Evolutionary conservation across 1,139 yeast genomes (phyloP).

Genomic region (Diutina rugosa): DNA sequence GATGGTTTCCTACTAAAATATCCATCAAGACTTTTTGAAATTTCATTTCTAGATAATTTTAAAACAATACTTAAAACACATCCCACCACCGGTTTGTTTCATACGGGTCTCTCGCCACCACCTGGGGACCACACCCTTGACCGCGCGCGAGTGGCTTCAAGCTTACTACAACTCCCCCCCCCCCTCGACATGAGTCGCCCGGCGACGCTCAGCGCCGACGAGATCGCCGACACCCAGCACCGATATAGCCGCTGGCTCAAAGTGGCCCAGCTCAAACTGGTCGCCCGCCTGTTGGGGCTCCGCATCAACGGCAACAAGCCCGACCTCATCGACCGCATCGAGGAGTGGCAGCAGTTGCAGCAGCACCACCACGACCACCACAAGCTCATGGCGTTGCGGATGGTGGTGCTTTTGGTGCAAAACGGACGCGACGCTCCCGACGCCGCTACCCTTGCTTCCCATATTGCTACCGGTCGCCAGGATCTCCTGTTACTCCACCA

Average conservation of each 20-base stretch:
- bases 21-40: no score
- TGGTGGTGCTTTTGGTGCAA: constrained; percentile 25
- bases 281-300: constrained; percentile 33
- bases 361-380: background rate
- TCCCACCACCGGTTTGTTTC: no score
- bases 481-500: background rate
- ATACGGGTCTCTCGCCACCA: background rate
- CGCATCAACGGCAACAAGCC: constrained; percentile 37
- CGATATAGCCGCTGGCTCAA: constrained; percentile 14
- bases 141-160: background rate
- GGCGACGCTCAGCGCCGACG: background rate
- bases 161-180: background rate
- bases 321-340: constrained; percentile 35
- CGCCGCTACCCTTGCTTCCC: constrained; percentile 15
- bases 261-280: constrained; percentile 23
- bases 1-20: no score
- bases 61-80: background rate
- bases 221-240: background rate
- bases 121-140: background rate
- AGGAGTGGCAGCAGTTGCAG: constrained; percentile 18
- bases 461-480: constrained; percentile 6
- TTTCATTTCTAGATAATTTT: no score
- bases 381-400: constrained; percentile 25
- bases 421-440: constrained; percentile 24
- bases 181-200: background rate